phyloP scores from a whole-genome alignment of 108 stramenopile genomes.

The Conticribra weissflogii region DNA sequence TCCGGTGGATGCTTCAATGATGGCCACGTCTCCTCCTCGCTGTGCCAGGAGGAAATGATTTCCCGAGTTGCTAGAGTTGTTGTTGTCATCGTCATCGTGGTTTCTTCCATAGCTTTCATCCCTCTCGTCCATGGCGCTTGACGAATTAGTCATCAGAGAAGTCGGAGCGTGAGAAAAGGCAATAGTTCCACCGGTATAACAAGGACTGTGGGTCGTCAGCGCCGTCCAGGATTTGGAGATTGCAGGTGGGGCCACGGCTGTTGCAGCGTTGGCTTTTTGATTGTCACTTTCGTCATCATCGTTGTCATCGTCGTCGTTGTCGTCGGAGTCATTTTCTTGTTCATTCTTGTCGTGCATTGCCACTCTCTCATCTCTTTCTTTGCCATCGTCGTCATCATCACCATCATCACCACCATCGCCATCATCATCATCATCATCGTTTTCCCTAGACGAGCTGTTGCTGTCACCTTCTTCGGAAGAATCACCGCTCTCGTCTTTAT shows the following conservation, averaged over 20 bases:
- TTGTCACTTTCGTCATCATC: constrained; percentile 17
- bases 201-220: constrained; percentile 69
- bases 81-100: constrained; percentile 8
- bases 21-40: constrained; percentile 76
- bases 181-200: constrained; percentile 82
- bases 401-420: not conserved
- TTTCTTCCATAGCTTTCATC: no score
- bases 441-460: no score
- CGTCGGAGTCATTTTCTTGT: constrained; percentile 6
- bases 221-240: constrained; percentile 88
- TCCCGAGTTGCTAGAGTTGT: constrained; percentile 2
- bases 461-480: not conserved
- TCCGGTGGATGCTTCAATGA: constrained; percentile 75
- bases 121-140: no score
- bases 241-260: constrained; percentile 3
- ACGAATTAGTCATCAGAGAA: no score
- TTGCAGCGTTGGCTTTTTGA: constrained; percentile 11
- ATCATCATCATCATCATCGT: not conserved
- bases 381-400: constrained; percentile 7
- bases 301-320: constrained; percentile 13
- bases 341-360: constrained; percentile 12
- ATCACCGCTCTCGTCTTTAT: not conserved
- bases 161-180: constrained; percentile 41
- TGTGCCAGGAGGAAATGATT: constrained; percentile 72
- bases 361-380: not conserved